phyloP scores from a whole-genome alignment of 768 basidiomycete genomes.

The Kwoniella heveanensis region DNA sequence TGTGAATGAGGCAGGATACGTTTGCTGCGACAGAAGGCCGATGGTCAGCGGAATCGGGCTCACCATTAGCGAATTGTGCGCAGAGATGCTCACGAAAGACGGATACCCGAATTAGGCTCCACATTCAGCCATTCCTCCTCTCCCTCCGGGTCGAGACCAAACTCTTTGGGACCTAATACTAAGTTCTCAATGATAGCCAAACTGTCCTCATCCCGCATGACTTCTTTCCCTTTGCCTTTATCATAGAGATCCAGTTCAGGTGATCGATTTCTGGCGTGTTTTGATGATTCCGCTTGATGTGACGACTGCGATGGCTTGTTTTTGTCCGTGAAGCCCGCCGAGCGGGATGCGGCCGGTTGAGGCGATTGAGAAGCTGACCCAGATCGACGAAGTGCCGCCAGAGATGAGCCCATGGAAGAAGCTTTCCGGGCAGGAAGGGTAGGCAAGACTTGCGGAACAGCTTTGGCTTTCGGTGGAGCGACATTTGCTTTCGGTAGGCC shows the following conservation, averaged over 20 bases:
- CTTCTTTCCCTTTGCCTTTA: conserved; percentile 11
- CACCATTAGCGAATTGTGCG: conserved; percentile 6
- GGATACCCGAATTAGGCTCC: conserved; percentile 90
- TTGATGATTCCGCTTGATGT: background rate
- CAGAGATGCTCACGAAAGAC: conserved; percentile 67
- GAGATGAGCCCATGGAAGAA: conserved; percentile 20
- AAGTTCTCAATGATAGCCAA: conserved; percentile 72
- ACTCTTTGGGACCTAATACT: conserved; percentile 73
- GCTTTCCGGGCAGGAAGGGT: conserved; percentile 14
- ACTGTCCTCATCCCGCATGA: conserved; percentile 37
- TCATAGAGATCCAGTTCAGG: conserved; percentile 9
- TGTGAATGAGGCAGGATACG: conserved; percentile 73
- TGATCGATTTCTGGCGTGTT: conserved; percentile 1
- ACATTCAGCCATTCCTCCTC: conserved; percentile 75
- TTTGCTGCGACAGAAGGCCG: no score
- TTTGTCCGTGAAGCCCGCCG: conserved; percentile 7
- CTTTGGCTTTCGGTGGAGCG: background rate
- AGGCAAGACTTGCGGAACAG: conserved; percentile 17
- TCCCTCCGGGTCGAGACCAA: conserved; percentile 65
- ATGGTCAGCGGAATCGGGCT: no score
- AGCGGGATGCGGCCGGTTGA: background rate
- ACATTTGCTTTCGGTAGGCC: background rate
- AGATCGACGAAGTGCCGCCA: conserved; percentile 22
- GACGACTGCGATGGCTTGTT: background rate
- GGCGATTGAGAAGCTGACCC: background rate